Conservation (phyloP, 352 stramenopile genomes). For the Globisporangium cylindrosporum region DNA sequence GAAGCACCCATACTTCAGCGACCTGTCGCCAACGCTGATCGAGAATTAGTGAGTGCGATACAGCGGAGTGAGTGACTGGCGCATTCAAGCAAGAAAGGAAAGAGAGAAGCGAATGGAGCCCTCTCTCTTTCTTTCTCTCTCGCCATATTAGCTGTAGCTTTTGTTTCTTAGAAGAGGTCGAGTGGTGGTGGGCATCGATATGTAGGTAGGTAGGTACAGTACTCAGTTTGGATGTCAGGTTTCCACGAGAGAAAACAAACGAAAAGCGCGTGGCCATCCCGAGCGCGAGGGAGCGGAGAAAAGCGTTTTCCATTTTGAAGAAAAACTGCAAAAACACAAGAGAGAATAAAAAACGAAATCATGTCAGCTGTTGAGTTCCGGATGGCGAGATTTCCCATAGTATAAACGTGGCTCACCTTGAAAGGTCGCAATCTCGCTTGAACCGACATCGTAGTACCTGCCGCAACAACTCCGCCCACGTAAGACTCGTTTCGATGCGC, state of each 20-base stretch:
- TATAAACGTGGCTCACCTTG: neutral
- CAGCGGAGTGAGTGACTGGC: neutral
- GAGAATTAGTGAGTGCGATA: slow-evolving; percentile 38
- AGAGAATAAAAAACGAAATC: neutral
- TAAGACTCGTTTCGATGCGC: neutral
- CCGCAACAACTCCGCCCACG: neutral
- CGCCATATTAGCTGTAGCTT: slow-evolving; percentile 9
- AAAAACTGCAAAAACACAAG: slow-evolving; percentile 1
- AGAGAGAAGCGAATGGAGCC: slow-evolving; percentile 3
- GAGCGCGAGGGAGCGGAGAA: neutral
- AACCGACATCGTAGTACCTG: neutral
- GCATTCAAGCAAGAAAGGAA: slow-evolving; percentile 3
- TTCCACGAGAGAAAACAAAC: neutral
- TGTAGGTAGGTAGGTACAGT: slow-evolving; percentile 9
- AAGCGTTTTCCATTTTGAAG: neutral
- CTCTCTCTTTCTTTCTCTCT: neutral
- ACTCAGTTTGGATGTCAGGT: slow-evolving; percentile 6
- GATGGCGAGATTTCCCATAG: neutral
- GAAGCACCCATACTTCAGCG: slow-evolving; percentile 97
- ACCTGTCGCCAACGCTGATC: slow-evolving; percentile 76
- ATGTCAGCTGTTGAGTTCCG: neutral
- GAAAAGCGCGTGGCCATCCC: neutral
- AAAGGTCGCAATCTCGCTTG: neutral
- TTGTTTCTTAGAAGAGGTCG: slow-evolving; percentile 11
- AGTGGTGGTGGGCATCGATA: slow-evolving; percentile 5